A percentile compares a stretch with the other conserved stretches of the same genome.
These are phyloP conservation scores for Globisporangium irregulare DNA, from an alignment of 352 stramenopile species.

Conservation along the genomic window DNA sequence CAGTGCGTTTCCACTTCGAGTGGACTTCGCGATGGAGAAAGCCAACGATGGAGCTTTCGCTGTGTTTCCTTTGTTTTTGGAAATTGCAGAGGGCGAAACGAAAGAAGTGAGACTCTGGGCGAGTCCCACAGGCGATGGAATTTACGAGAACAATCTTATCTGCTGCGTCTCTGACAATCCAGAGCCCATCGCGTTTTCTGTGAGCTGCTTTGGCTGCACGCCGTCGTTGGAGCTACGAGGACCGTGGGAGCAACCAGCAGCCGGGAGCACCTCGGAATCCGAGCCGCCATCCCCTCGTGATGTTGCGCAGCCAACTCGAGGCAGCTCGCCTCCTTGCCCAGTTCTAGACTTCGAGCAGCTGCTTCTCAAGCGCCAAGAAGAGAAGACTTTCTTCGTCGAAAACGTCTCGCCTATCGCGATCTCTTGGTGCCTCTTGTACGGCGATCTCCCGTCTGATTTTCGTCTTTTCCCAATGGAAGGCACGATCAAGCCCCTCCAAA, in stretches of 20 bases:
- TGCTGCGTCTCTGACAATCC: constrained; percentile 91
- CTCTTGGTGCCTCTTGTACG: constrained; percentile 49
- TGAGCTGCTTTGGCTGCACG: constrained; percentile 86
- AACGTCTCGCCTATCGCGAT: constrained; percentile 83
- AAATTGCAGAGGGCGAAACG: constrained; percentile 89
- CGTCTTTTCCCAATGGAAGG: constrained; percentile 71
- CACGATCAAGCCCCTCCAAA: constrained; percentile 68
- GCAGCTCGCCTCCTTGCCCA: constrained; percentile 5
- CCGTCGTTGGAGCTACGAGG: constrained; percentile 76
- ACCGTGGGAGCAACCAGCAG: constrained; percentile 78
- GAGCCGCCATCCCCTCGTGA: constrained; percentile 14
- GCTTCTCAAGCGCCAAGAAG: constrained; percentile 85
- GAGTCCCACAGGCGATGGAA: constrained; percentile 59
- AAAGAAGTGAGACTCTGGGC: constrained; percentile 91
- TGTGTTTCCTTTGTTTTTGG: constrained; percentile 64
- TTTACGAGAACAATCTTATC: constrained; percentile 81
- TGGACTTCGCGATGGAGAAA: constrained; percentile 56
- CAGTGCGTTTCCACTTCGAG: constrained; percentile 67
- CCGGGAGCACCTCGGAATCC: constrained; percentile 45
- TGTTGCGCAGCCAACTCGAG: constrained; percentile 1
- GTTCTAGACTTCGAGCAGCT: constrained; percentile 91
- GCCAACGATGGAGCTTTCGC: constrained; percentile 47
- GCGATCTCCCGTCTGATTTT: constrained; percentile 56
- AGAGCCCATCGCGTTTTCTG: constrained; percentile 76
- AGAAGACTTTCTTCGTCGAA: constrained; percentile 83